Conservation (phyloP, 2,329 filamentous ascomycete genomes). For the Colletotrichum eremochloae region DNA sequence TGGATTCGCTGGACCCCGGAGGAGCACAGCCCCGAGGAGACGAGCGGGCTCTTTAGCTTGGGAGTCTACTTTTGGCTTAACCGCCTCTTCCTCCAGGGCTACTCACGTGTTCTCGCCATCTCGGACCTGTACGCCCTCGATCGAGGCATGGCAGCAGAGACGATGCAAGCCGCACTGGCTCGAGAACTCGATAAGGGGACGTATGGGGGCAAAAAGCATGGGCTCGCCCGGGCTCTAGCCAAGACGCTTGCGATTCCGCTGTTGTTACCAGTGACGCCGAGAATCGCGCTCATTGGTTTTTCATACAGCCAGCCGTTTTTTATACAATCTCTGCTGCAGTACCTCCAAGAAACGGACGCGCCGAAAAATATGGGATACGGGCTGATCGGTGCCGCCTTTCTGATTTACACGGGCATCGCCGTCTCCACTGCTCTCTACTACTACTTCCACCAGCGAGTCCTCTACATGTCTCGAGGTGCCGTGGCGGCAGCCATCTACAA, state of each 20-base stretch:
- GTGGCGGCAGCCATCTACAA: conserved; percentile 50
- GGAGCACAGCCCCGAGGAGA: conserved; percentile 56
- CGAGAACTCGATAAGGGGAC: conserved; percentile 37
- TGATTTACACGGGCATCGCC: conserved; percentile 52
- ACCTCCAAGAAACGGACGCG: conserved; percentile 48
- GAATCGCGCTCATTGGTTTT: conserved; percentile 55
- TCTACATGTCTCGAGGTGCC: conserved; percentile 49
- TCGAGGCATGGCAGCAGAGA: conserved; percentile 45
- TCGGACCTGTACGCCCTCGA: conserved; percentile 53
- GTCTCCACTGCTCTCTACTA: conserved; percentile 51
- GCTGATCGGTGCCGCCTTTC: conserved; percentile 49
- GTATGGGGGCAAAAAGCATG: conserved; percentile 43
- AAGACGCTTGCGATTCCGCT: conserved; percentile 51
- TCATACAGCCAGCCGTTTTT: conserved; percentile 60
- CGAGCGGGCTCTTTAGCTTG: conserved; percentile 50
- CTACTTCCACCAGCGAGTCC: conserved; percentile 49
- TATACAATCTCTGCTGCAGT: conserved; percentile 54
- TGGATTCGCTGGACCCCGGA: conserved; percentile 56
- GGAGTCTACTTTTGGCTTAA: conserved; percentile 54
- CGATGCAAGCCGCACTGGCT: conserved; percentile 42
- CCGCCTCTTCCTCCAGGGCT: conserved; percentile 52
- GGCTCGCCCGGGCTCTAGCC: conserved; percentile 48
- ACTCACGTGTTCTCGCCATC: conserved; percentile 47
- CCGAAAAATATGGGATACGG: conserved; percentile 49
- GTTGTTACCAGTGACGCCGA: conserved; percentile 53